Conservation (phyloP, 495 filamentous ascomycete species). For the Melanomma pulvis-pyrius region DNA sequence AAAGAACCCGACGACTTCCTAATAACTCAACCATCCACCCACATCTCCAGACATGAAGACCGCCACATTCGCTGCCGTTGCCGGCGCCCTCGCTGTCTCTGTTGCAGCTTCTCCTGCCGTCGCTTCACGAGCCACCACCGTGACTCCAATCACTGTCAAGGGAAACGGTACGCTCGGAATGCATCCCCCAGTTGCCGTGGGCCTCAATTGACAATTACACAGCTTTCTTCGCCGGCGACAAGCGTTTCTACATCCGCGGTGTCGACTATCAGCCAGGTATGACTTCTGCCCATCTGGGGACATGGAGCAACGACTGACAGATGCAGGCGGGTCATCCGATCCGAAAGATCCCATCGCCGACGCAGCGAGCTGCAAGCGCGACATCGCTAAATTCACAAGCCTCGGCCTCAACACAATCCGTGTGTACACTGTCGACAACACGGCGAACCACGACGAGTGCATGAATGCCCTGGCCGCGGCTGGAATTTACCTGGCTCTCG, state of each 20-base stretch:
- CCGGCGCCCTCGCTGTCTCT: conserved; percentile 32
- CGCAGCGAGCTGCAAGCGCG: conserved; percentile 69
- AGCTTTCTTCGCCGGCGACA: conserved; percentile 85
- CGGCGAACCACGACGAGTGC: conserved; percentile 68
- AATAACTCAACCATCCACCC: not conserved
- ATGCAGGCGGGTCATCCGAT: conserved; percentile 69
- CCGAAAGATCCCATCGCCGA: conserved; percentile 81
- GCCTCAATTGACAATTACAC: conserved; percentile 36
- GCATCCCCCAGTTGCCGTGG: not conserved
- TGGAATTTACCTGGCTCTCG: conserved; percentile 86
- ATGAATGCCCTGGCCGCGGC: conserved; percentile 45
- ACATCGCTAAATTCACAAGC: conserved; percentile 80
- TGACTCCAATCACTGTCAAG: conserved; percentile 30
- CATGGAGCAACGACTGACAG: not conserved
- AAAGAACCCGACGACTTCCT: not conserved
- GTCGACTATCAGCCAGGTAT: conserved; percentile 88
- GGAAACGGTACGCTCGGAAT: conserved; percentile 16
- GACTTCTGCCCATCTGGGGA: not conserved
- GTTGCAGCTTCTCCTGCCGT: conserved; percentile 35
- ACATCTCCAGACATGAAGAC: conserved; percentile 40
- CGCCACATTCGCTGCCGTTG: conserved; percentile 36
- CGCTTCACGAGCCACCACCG: conserved; percentile 31
- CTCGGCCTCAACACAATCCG: conserved; percentile 90
- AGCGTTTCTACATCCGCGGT: conserved; percentile 91
- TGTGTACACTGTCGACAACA: conserved; percentile 92